These are phyloP conservation scores for Mycena latifolia DNA, from an alignment of 768 basidiomycete species.

Conservation along the genomic window DNA sequence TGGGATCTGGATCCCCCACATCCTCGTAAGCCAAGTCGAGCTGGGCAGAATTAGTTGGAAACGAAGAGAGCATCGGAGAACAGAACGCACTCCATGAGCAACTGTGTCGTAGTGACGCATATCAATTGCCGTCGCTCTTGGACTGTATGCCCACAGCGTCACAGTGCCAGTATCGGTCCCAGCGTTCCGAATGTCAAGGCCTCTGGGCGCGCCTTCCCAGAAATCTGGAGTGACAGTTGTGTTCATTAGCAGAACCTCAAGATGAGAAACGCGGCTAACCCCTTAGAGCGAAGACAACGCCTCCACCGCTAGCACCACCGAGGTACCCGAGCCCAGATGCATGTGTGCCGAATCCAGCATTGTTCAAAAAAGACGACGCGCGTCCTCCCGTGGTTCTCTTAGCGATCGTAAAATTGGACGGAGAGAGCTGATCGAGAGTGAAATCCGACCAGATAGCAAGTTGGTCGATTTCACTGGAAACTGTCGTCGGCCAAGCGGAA, in stretches of 20 bases:
- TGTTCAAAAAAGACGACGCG: constrained; percentile 43
- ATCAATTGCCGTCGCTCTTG: constrained; percentile 49
- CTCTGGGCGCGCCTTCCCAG: constrained; percentile 52
- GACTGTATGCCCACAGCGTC: constrained; percentile 55
- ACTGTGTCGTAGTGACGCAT: constrained; percentile 55
- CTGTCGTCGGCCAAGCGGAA: constrained; percentile 51
- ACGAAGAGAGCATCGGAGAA: background rate
- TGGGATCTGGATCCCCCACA: constrained; percentile 52
- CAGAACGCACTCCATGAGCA: constrained; percentile 46
- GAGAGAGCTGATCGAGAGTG: constrained; percentile 50
- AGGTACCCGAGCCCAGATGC: constrained; percentile 52
- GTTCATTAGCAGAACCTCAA: background rate
- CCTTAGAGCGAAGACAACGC: constrained; percentile 50
- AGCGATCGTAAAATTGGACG: constrained; percentile 45
- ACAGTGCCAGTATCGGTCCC: constrained; percentile 43
- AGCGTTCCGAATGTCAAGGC: constrained; percentile 50
- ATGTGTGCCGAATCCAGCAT: constrained; percentile 49
- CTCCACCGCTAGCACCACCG: constrained; percentile 50
- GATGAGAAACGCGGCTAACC: constrained; percentile 34
- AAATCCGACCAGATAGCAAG: constrained; percentile 52
- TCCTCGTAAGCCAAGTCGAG: constrained; percentile 55
- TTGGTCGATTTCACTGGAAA: constrained; percentile 46
- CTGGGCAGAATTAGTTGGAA: constrained; percentile 36
- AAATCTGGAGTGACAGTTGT: constrained; percentile 42
- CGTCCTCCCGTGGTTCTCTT: constrained; percentile 47